Evolutionary conservation across 2,329 filamentous ascomycete species (phyloP).

Genomic region (Ceratocystis papillata): DNA sequence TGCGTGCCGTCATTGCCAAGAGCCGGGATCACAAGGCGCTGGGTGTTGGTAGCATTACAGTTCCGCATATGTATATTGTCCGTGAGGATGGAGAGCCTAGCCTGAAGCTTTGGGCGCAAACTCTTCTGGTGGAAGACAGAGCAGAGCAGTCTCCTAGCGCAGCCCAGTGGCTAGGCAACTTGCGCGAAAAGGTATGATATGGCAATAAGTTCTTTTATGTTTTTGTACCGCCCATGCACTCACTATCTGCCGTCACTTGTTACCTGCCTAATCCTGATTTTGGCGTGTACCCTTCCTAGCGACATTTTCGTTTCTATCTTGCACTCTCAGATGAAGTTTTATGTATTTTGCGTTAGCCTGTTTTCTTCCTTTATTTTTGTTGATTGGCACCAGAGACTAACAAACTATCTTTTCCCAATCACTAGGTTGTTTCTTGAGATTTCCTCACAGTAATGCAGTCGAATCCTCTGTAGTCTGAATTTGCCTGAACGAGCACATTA

Average conservation of each 20-base stretch:
- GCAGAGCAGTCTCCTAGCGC: slow-evolving; percentile 89
- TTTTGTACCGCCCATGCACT: slow-evolving; percentile 4
- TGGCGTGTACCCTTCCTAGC: not conserved
- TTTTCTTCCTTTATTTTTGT: not conserved
- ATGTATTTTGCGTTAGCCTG: not conserved
- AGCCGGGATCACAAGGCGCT: slow-evolving; percentile 76
- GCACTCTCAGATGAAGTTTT: not conserved
- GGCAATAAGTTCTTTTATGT: not conserved
- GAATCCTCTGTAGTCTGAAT: not conserved
- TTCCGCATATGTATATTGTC: slow-evolving; percentile 86
- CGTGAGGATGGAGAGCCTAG: slow-evolving; percentile 93
- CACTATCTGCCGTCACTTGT: not conserved
- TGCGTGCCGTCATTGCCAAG: slow-evolving; percentile 84
- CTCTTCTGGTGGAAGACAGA: slow-evolving; percentile 84
- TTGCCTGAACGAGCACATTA: not conserved
- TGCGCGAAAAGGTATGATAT: slow-evolving; percentile 76
- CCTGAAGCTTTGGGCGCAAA: slow-evolving; percentile 93
- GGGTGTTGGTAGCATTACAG: slow-evolving; percentile 83
- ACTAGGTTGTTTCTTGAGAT: slow-evolving; percentile 22
- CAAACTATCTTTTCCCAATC: not conserved
- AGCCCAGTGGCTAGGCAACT: slow-evolving; percentile 80
- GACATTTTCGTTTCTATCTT: not conserved
- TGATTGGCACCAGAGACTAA: not conserved
- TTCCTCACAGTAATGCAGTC: not conserved
- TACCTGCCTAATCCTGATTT: not conserved